phyloP scores from a whole-genome alignment of 352 stramenopile genomes.

The Phytopythium ostracodes region DNA sequence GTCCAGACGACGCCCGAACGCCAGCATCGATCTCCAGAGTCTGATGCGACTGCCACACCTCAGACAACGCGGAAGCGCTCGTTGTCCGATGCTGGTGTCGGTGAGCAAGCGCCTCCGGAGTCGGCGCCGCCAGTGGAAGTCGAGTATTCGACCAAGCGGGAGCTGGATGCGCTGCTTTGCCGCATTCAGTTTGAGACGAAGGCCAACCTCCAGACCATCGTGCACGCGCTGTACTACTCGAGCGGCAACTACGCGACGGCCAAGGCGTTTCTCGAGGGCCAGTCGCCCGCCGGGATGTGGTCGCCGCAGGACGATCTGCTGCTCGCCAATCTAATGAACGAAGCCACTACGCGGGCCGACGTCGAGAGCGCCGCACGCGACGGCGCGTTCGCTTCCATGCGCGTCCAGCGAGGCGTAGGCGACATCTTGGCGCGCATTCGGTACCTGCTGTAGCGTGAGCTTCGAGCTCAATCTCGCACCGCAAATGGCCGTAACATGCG shows the following conservation, averaged over 20 bases:
- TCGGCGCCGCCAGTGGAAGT: not conserved
- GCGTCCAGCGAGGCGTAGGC: slow-evolving; percentile 20
- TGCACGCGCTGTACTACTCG: slow-evolving; percentile 43
- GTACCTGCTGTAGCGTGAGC: slow-evolving; percentile 56
- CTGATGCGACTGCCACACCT: not conserved
- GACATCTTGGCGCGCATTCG: slow-evolving; percentile 50
- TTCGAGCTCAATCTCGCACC: not conserved
- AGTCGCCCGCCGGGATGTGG: slow-evolving; percentile 34
- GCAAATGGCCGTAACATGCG: not conserved
- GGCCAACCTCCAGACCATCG: slow-evolving; percentile 17
- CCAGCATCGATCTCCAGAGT: not conserved
- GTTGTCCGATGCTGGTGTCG: not conserved
- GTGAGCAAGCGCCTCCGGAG: not conserved
- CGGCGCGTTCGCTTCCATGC: slow-evolving; percentile 40
- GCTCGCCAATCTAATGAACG: slow-evolving; percentile 20
- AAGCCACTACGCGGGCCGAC: slow-evolving; percentile 13
- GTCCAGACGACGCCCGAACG: not conserved
- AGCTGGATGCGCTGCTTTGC: slow-evolving; percentile 22
- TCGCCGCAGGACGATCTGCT: slow-evolving; percentile 44
- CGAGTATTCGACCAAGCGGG: slow-evolving; percentile 19
- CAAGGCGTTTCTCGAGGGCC: slow-evolving; percentile 29
- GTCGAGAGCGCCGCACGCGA: slow-evolving; percentile 21
- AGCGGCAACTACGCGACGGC: slow-evolving; percentile 26
- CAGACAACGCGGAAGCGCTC: not conserved
- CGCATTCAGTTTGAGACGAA: slow-evolving; percentile 32